phyloP scores from a whole-genome alignment of 2,329 filamentous ascomycete species.

The Didymella keratinophila region DNA sequence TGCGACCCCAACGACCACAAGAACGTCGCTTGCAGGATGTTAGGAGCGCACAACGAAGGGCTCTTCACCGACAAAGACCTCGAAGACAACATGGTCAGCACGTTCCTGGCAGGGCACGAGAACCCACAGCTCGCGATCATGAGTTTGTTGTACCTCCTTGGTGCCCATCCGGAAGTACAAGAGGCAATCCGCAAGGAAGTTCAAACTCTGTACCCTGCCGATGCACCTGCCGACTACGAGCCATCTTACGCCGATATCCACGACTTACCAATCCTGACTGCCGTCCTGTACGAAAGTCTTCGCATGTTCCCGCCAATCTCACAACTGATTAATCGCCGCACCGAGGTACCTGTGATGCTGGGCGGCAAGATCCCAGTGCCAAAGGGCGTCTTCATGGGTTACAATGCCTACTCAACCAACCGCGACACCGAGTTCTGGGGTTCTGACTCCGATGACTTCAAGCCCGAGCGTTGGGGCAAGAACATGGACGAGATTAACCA shows the following conservation, averaged over 20 bases:
- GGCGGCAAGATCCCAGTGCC: slow-evolving; percentile 33
- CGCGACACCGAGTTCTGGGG: slow-evolving; percentile 40
- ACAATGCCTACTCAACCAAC: slow-evolving; percentile 41
- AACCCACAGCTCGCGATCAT: slow-evolving; percentile 38
- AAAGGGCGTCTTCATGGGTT: slow-evolving; percentile 36
- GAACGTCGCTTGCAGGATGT: slow-evolving; percentile 32
- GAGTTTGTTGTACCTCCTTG: slow-evolving; percentile 38
- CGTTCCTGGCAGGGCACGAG: slow-evolving; percentile 40
- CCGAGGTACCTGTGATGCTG: slow-evolving; percentile 40
- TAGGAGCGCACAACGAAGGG: slow-evolving; percentile 34
- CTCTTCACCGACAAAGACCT: slow-evolving; percentile 35
- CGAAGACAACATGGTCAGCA: slow-evolving; percentile 38
- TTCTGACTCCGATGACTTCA: slow-evolving; percentile 46
- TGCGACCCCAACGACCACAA: slow-evolving; percentile 32
- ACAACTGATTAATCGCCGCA: slow-evolving; percentile 58
- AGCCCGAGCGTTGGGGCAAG: slow-evolving; percentile 52
- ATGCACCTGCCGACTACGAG: slow-evolving; percentile 27
- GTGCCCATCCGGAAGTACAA: slow-evolving; percentile 30
- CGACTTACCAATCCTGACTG: slow-evolving; percentile 54
- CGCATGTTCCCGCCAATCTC: slow-evolving; percentile 60
- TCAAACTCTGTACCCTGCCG: slow-evolving; percentile 22
- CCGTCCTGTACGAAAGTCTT: slow-evolving; percentile 57
- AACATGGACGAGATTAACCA: slow-evolving; percentile 48
- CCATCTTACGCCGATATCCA: slow-evolving; percentile 38
- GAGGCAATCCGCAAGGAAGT: slow-evolving; percentile 32